phyloP scores from a whole-genome alignment of 176 grass and related monocot genomes.

The Lolium rigidum region DNA sequence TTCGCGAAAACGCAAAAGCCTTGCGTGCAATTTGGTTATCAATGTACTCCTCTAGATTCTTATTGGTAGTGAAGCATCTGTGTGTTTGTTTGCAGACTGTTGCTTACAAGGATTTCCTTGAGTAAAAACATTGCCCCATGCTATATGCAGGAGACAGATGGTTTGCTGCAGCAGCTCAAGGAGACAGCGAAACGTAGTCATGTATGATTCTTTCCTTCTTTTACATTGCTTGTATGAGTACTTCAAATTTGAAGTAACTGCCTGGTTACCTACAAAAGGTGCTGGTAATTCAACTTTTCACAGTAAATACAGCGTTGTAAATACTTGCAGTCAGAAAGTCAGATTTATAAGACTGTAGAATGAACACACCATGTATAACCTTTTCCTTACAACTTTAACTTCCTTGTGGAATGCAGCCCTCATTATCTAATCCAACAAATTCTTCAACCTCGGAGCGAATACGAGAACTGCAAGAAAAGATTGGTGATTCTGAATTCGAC shows the following conservation, averaged over 20 bases:
- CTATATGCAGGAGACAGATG: conserved; percentile 77
- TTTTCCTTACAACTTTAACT: conserved; percentile 37
- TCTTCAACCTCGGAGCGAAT: conserved; percentile 56
- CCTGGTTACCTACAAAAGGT: conserved; percentile 26
- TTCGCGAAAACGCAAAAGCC: too few species aligned
- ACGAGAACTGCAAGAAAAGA: conserved; percentile 54
- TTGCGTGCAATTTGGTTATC: conserved; percentile 7
- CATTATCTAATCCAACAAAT: conserved; percentile 70
- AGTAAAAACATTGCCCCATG: conserved; percentile 42
- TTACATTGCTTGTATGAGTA: conserved; percentile 6
- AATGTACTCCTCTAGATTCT: conserved; percentile 11
- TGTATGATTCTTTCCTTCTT: conserved; percentile 50
- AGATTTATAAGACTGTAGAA: conserved; percentile 19
- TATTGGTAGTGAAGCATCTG: conserved; percentile 24
- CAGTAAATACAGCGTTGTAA: background rate
- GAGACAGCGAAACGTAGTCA: conserved; percentile 56
- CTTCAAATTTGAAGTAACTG: conserved; percentile 22
- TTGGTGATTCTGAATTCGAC: conserved; percentile 77
- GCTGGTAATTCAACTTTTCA: conserved; percentile 26
- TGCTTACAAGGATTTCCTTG: conserved; percentile 38
- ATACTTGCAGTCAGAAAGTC: background rate
- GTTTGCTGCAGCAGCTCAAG: conserved; percentile 73
- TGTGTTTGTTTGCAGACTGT: background rate
- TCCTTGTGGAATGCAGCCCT: conserved; percentile 50
- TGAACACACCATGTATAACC: background rate